Evolutionary conservation across 805 yeast species (phyloP).

Genomic region (Candida methanosorbosa): DNA sequence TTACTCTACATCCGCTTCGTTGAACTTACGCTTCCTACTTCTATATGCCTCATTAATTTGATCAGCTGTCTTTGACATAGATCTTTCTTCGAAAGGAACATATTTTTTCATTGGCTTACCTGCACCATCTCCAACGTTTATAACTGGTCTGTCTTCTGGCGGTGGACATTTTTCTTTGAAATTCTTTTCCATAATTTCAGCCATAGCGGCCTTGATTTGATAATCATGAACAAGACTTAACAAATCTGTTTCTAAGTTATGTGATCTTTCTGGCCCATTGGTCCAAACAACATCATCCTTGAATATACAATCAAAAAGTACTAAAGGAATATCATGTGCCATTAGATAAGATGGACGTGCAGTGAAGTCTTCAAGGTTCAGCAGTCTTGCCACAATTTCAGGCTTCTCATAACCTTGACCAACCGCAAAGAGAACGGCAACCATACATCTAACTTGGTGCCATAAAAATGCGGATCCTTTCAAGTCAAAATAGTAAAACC

Average conservation of each 20-base stretch:
- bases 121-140: slow-evolving; percentile 69
- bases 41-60: slow-evolving; percentile 57
- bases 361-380: slow-evolving; percentile 49
- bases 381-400: slow-evolving; percentile 42
- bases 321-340: slow-evolving; percentile 85
- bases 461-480: slow-evolving; percentile 88
- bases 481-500: slow-evolving; percentile 62
- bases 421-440: slow-evolving; percentile 69
- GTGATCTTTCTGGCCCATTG: slow-evolving; percentile 21
- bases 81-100: slow-evolving; percentile 48
- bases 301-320: slow-evolving; percentile 78
- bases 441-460: slow-evolving; percentile 98
- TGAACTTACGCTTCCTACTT: too few relatives aligned
- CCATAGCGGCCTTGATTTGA: slow-evolving; percentile 46
- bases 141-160: slow-evolving; percentile 4
- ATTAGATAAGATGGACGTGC: slow-evolving; percentile 74
- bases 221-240: slow-evolving; percentile 48
- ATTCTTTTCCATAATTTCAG: slow-evolving; percentile 37
- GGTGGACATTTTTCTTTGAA: slow-evolving; percentile 23
- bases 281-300: slow-evolving; percentile 61
- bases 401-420: slow-evolving; percentile 74
- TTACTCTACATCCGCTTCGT: too few relatives aligned
- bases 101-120: slow-evolving; percentile 55
- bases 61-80: slow-evolving; percentile 55
- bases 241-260: slow-evolving; percentile 37